A percentile compares a stretch with the other conserved stretches of the same genome.
These are phyloP conservation scores for Claviceps arundinis DNA, from an alignment of 2,329 filamentous ascomycete genomes.

Conservation along the genomic window DNA sequence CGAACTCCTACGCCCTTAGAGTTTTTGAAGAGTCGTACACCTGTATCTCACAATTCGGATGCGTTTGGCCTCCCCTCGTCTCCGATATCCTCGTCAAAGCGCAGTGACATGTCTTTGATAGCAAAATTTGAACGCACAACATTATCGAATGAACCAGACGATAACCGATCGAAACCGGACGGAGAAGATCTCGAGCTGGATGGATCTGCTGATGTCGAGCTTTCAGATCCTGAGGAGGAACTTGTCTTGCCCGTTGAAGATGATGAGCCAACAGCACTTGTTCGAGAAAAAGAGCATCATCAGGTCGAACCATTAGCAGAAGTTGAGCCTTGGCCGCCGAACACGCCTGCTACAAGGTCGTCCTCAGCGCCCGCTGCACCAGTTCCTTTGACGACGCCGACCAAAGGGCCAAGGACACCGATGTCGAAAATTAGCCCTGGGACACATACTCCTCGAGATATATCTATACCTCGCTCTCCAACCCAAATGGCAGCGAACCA, in stretches of 20 bases:
- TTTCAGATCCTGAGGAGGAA: neutral
- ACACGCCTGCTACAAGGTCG: neutral
- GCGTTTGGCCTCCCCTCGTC: constrained; percentile 5
- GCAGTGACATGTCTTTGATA: neutral
- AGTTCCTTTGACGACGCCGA: neutral
- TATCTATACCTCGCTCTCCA: neutral
- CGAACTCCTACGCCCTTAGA: neutral
- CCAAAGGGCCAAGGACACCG: neutral
- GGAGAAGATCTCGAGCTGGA: neutral
- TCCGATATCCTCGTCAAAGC: neutral
- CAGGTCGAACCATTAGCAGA: neutral
- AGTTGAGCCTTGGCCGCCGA: neutral
- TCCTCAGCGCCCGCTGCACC: neutral
- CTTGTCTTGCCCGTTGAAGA: neutral
- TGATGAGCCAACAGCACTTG: neutral
- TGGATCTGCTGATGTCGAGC: neutral
- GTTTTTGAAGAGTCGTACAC: neutral
- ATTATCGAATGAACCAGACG: neutral
- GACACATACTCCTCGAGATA: neutral
- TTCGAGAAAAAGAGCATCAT: neutral
- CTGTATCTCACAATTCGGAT: neutral
- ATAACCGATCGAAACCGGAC: neutral
- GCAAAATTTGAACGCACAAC: neutral
- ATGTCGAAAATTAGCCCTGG: neutral
- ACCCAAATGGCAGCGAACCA: neutral